A percentile compares a stretch with the other conserved stretches of the same genome.
Evolutionary conservation across 2,329 filamentous ascomycete genomes (phyloP).

Genomic region (Aspergillus bombycis): DNA sequence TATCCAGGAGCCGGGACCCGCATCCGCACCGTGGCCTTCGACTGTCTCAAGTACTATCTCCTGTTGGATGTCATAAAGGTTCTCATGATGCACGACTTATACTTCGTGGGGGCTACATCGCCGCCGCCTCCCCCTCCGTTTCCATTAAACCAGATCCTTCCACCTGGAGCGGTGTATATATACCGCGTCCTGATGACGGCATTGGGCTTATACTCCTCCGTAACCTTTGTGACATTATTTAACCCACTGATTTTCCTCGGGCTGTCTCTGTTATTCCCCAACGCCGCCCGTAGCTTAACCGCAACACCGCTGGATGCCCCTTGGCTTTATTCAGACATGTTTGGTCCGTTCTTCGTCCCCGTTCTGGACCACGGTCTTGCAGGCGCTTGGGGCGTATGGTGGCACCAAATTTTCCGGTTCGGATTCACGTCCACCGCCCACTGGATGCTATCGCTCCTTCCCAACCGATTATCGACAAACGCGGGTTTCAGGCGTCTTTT

Average conservation of each 20-base stretch:
- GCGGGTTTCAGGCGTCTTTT: slow-evolving; percentile 24
- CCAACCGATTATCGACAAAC: slow-evolving; percentile 23
- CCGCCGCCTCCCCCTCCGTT: slow-evolving; percentile 45
- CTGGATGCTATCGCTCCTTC: slow-evolving; percentile 39
- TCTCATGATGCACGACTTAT: slow-evolving; percentile 74
- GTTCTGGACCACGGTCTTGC: slow-evolving; percentile 67
- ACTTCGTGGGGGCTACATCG: slow-evolving; percentile 67
- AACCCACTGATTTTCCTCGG: slow-evolving; percentile 64
- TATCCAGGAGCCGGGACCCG: slow-evolving; percentile 50
- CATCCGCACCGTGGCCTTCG: slow-evolving; percentile 49
- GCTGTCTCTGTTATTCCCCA: slow-evolving; percentile 51
- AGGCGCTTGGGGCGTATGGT: slow-evolving; percentile 83
- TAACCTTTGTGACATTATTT: slow-evolving; percentile 64
- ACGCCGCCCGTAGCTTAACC: slow-evolving; percentile 59
- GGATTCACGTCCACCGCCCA: slow-evolving; percentile 48
- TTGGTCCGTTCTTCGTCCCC: slow-evolving; percentile 50
- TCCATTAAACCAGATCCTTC: slow-evolving; percentile 46
- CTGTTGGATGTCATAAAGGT: slow-evolving; percentile 71
- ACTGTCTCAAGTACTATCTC: slow-evolving; percentile 63
- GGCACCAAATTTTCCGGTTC: slow-evolving; percentile 88
- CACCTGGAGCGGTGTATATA: slow-evolving; percentile 50
- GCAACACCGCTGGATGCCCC: slow-evolving; percentile 63
- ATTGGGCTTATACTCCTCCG: slow-evolving; percentile 59
- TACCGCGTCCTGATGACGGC: slow-evolving; percentile 63
- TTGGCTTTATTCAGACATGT: slow-evolving; percentile 65